phyloP scores from a whole-genome alignment of 352 stramenopile species.

The Achlya hypogyna region DNA sequence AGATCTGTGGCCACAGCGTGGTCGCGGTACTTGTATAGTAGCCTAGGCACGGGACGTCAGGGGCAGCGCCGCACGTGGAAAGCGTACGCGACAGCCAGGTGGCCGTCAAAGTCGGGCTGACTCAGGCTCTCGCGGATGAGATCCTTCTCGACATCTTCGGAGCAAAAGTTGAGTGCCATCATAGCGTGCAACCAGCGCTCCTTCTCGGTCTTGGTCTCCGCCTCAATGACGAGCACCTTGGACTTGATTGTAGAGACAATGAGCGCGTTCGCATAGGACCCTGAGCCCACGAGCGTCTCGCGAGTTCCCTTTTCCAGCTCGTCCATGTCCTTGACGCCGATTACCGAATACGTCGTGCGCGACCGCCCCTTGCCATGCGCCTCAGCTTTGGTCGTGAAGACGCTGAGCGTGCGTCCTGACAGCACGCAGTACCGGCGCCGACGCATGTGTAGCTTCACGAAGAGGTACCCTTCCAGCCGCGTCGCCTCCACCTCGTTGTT shows the following conservation, averaged over 20 bases:
- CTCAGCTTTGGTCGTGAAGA: slow-evolving; percentile 52
- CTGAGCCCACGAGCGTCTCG: slow-evolving; percentile 34
- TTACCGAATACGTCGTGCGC: slow-evolving; percentile 53
- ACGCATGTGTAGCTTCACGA: slow-evolving; percentile 46
- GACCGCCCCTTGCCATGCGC: slow-evolving; percentile 2
- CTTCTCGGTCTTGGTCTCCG: slow-evolving; percentile 64
- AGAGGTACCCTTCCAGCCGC: slow-evolving; percentile 52
- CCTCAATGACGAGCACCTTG: slow-evolving; percentile 55
- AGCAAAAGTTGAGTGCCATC: slow-evolving; percentile 51
- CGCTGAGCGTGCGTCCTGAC: slow-evolving; percentile 37
- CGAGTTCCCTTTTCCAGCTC: slow-evolving; percentile 49
- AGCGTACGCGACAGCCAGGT: slow-evolving; percentile 42
- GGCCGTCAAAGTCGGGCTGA: slow-evolving; percentile 48
- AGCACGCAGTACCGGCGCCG: slow-evolving; percentile 64
- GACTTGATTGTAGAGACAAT: slow-evolving; percentile 65
- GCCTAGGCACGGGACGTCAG: background rate
- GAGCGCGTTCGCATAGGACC: slow-evolving; percentile 39
- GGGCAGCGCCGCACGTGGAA: background rate
- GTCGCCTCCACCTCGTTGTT: background rate
- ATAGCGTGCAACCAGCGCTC: slow-evolving; percentile 67
- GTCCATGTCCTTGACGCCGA: slow-evolving; percentile 50
- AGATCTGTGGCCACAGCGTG: slow-evolving; percentile 52
- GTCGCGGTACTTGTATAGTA: slow-evolving; percentile 65
- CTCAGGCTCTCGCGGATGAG: slow-evolving; percentile 51
- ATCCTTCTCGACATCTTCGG: slow-evolving; percentile 35